Percentiles rank a stretch among this genome's conserved stretches.
These are phyloP conservation scores for Blepharisma stoltei DNA, from an alignment of 73 alveolate species.

Conservation along the genomic window DNA sequence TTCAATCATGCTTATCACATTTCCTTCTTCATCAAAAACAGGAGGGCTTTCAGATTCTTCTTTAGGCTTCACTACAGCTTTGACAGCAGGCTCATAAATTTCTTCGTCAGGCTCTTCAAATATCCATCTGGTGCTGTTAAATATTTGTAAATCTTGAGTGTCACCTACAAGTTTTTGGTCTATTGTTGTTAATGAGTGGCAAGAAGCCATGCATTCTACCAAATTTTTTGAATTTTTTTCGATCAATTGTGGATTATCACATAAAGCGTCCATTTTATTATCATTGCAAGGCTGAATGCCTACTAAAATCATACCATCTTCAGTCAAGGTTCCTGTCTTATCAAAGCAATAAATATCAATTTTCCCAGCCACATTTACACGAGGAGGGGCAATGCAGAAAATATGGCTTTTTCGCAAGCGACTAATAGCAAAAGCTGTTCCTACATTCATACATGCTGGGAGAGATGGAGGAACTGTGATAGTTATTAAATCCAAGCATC, in stretches of 20 bases:
- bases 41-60: neutral
- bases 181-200: slow-evolving; percentile 89
- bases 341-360: slow-evolving; percentile 88
- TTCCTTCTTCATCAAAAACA: neutral
- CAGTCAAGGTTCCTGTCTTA: slow-evolving; percentile 98
- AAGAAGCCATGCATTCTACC: slow-evolving; percentile 71
- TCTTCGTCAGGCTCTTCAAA: slow-evolving; percentile 55
- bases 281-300: slow-evolving; percentile 43
- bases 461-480: slow-evolving; percentile 84
- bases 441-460: slow-evolving; percentile 72
- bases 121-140: slow-evolving; percentile 92
- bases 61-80: slow-evolving; percentile 33
- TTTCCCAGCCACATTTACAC: slow-evolving; percentile 92
- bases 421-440: slow-evolving; percentile 53
- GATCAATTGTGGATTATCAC: neutral
- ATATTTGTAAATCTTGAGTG: slow-evolving; percentile 96
- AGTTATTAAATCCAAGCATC: slow-evolving; percentile 60
- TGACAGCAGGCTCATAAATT: slow-evolving; percentile 34
- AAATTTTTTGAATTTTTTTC: neutral
- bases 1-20: slow-evolving; percentile 24
- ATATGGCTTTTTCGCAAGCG: slow-evolving; percentile 68
- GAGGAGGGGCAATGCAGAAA: slow-evolving; percentile 84
- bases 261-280: neutral
- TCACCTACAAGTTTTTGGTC: slow-evolving; percentile 91
- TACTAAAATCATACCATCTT: slow-evolving; percentile 86